phyloP scores from a whole-genome alignment of 2,329 filamentous ascomycete genomes.

The Emergomyces orientalis region DNA sequence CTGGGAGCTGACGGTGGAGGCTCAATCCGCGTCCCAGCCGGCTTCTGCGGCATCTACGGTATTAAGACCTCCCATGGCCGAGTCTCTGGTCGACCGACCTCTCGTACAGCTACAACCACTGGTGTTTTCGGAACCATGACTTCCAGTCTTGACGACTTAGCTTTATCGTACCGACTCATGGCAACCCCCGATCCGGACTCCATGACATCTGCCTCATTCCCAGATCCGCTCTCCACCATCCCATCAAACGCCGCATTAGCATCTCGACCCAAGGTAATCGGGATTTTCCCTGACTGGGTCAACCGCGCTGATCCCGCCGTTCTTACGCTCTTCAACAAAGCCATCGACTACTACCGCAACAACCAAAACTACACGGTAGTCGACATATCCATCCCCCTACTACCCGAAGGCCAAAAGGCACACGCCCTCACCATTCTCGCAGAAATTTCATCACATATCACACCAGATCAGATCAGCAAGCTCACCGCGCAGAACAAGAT shows the following conservation, averaged over 20 bases:
- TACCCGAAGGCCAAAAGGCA: conserved; percentile 63
- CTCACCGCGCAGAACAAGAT: conserved; percentile 61
- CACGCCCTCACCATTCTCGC: conserved; percentile 69
- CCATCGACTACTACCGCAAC: conserved; percentile 47
- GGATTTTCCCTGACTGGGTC: conserved; percentile 61
- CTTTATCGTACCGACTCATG: conserved; percentile 73
- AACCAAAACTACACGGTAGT: conserved; percentile 36
- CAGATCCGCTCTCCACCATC: conserved; percentile 40
- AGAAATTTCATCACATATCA: conserved; percentile 52
- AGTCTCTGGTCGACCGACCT: conserved; percentile 50
- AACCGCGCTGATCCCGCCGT: conserved; percentile 58
- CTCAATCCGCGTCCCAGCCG: conserved; percentile 62
- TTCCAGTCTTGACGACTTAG: conserved; percentile 65
- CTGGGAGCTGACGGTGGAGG: conserved; percentile 70
- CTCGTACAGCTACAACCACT: conserved; percentile 51
- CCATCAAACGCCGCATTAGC: conserved; percentile 32
- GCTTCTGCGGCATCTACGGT: conserved; percentile 72
- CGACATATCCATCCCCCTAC: conserved; percentile 44
- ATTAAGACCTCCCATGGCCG: conserved; percentile 71
- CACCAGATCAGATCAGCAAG: conserved; percentile 43
- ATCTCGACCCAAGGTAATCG: conserved; percentile 50
- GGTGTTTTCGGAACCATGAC: conserved; percentile 68
- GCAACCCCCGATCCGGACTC: conserved; percentile 59
- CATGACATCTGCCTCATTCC: conserved; percentile 54
- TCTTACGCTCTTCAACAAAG: conserved; percentile 49